Evolutionary conservation across 306 rosid genomes (phyloP).

Genomic region (Morella rubra): DNA sequence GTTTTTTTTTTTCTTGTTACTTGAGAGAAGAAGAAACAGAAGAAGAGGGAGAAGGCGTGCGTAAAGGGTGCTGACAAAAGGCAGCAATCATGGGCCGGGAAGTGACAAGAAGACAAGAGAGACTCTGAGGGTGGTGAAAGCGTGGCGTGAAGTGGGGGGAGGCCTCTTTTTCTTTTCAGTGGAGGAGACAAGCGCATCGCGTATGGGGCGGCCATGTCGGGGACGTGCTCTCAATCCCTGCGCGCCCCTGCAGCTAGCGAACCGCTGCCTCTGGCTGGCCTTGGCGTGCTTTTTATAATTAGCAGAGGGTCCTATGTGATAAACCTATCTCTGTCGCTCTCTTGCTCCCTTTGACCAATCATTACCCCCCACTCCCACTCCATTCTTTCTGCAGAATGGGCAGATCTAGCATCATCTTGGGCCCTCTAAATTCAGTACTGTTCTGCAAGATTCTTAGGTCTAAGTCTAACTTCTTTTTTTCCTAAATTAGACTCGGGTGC

Average conservation of each 20-base stretch:
- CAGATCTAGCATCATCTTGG: neutral
- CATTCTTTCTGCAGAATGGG: neutral
- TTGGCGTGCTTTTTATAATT: constrained; percentile 6
- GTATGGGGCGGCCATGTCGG: constrained; percentile 44
- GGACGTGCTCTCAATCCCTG: constrained; percentile 46
- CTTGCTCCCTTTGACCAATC: constrained; percentile 4
- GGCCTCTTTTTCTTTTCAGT: neutral
- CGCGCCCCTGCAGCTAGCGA: neutral
- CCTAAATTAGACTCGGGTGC: too few species aligned
- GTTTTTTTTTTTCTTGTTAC: too few species aligned
- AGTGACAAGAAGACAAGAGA: constrained; percentile 11
- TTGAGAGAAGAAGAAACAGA: neutral
- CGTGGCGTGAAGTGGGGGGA: neutral
- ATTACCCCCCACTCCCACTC: neutral
- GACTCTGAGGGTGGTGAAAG: neutral
- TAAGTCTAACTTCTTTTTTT: too few species aligned
- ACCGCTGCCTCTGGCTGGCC: neutral
- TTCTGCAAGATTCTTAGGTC: too few species aligned
- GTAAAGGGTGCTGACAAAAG: constrained; percentile 61
- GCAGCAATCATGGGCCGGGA: constrained; percentile 8
- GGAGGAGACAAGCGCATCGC: constrained; percentile 25
- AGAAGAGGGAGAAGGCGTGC: constrained; percentile 47
- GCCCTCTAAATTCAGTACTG: neutral
- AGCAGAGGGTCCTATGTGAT: neutral
- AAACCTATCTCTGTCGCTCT: constrained; percentile 4